Evolutionary conservation across 306 rosid species (phyloP).

Genomic region (Hylodesmum podocarpum): DNA sequence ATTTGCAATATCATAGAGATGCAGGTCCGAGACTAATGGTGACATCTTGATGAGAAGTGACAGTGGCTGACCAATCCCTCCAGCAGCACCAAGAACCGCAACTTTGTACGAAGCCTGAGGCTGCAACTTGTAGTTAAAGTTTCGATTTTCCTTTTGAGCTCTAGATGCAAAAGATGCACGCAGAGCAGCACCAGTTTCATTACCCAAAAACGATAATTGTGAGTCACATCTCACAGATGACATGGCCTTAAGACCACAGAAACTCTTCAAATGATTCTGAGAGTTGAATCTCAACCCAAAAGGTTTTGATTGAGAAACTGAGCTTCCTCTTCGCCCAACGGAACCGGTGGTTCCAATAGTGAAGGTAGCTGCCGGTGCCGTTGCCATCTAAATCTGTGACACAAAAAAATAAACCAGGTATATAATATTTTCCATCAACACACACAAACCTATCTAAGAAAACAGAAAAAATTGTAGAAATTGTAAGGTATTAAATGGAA

Average conservation of each 20-base stretch:
- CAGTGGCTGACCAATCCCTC: constrained; percentile 95
- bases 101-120: constrained; percentile 88
- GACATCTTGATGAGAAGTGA: constrained; percentile 96
- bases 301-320: constrained; percentile 52
- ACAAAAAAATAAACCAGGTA: constrained; percentile 21
- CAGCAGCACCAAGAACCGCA: constrained; percentile 94
- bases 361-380: constrained; percentile 64
- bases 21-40: constrained; percentile 75
- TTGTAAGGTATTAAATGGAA: not conserved
- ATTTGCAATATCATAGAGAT: constrained; percentile 90
- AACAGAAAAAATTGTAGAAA: not conserved
- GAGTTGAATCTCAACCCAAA: constrained; percentile 49
- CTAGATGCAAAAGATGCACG: constrained; percentile 50
- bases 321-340: constrained; percentile 46
- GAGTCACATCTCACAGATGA: constrained; percentile 45
- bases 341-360: constrained; percentile 55
- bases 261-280: constrained; percentile 56
- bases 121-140: constrained; percentile 41
- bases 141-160: constrained; percentile 51
- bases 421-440: not conserved
- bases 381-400: constrained; percentile 62
- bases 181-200: constrained; percentile 53
- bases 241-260: constrained; percentile 71
- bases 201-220: constrained; percentile 60
- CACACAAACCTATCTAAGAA: not conserved